Evolutionary conservation across 495 filamentous ascomycete species (phyloP).

Genomic region (Annulohypoxylon bovei): DNA sequence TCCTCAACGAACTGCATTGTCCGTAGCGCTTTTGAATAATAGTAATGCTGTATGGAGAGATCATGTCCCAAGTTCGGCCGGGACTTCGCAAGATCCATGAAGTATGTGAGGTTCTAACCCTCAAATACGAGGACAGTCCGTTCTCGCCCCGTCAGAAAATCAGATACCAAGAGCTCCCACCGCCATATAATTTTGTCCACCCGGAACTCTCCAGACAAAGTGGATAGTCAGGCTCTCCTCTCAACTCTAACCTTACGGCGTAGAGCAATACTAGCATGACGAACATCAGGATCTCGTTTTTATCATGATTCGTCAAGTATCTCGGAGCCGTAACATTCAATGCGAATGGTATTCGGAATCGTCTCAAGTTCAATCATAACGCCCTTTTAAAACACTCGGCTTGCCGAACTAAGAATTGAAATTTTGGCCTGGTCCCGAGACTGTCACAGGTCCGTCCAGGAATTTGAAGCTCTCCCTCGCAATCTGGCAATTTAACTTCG

Average conservation of each 20-base stretch:
- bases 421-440: constrained; percentile 26
- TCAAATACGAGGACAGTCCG: background rate
- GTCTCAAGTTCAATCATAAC: background rate
- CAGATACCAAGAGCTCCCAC: background rate
- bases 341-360: constrained; percentile 3
- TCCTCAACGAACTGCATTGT: background rate
- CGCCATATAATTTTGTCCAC: background rate
- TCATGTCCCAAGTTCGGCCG: background rate
- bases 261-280: background rate
- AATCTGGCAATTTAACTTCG: constrained; percentile 86
- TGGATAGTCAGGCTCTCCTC: background rate
- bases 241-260: background rate
- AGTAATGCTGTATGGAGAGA: background rate
- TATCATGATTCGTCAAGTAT: background rate
- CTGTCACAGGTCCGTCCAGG: constrained; percentile 53
- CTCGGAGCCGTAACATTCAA: background rate
- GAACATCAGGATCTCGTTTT: background rate
- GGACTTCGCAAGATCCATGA: background rate
- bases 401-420: constrained; percentile 16
- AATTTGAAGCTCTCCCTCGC: constrained; percentile 81
- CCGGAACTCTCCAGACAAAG: background rate
- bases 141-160: background rate
- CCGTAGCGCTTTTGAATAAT: background rate
- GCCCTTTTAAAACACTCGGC: background rate
- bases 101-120: background rate